A percentile compares a stretch with the other conserved stretches of the same genome.
Conservation (phyloP, 768 basidiomycete genomes). For the Polyporus arcularius region DNA sequence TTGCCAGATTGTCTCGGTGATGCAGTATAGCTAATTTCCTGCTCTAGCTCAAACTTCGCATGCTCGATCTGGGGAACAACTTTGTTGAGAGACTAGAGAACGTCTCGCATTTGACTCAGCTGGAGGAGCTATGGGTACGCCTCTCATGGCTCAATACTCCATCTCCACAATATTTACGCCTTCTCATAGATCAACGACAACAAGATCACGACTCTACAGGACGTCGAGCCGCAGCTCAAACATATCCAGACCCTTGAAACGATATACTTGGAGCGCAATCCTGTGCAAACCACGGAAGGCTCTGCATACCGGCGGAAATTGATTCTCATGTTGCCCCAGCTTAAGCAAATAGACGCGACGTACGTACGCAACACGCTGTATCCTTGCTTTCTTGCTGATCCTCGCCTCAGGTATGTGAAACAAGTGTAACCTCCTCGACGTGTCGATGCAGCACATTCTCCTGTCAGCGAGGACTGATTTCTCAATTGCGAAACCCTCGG, state of each 20-base stretch:
- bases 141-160: neutral
- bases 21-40: neutral
- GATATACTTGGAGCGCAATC: conserved; percentile 94
- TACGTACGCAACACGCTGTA: conserved; percentile 44
- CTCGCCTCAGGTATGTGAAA: conserved; percentile 23
- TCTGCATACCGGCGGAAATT: conserved; percentile 85
- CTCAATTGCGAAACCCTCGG: neutral
- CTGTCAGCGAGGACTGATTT: neutral
- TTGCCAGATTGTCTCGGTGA: conserved; percentile 22
- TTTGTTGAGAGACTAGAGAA: conserved; percentile 80
- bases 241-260: conserved; percentile 70
- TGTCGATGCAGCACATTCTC: neutral
- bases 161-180: neutral
- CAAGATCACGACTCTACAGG: conserved; percentile 67
- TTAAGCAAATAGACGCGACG: conserved; percentile 96
- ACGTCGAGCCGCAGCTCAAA: conserved; percentile 67
- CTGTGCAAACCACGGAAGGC: conserved; percentile 80
- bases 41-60: conserved; percentile 63
- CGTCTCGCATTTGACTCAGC: conserved; percentile 65
- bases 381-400: neutral
- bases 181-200: conserved; percentile 80
- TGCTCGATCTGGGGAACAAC: conserved; percentile 88
- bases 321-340: conserved; percentile 82
- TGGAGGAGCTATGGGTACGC: conserved; percentile 94
- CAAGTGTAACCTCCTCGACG: conserved; percentile 6